phyloP scores from a whole-genome alignment of 1,139 yeast species.

The Debaryomycetaceae sp. region DNA sequence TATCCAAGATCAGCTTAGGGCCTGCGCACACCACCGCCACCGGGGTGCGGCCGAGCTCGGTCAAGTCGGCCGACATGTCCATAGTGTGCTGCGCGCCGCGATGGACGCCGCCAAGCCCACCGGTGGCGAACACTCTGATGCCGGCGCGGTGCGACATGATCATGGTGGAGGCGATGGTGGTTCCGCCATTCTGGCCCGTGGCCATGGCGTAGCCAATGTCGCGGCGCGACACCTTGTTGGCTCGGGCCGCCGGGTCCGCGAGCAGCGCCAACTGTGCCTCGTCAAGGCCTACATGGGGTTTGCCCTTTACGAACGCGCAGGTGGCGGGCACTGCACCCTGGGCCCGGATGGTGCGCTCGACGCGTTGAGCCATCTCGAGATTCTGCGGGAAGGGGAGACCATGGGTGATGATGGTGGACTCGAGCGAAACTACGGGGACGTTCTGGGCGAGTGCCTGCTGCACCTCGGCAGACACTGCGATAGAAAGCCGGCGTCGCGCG shows the following conservation, averaged over 20 bases:
- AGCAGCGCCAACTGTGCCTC: conserved; percentile 44
- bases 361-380: conserved; percentile 63
- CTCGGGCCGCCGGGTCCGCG: conserved; percentile 26
- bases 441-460: conserved; percentile 48
- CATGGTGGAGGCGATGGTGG: conserved; percentile 90
- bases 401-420: conserved; percentile 85
- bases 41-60: conserved; percentile 78
- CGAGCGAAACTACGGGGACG: conserved; percentile 72
- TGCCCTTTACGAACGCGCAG: conserved; percentile 70
- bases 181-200: conserved; percentile 65
- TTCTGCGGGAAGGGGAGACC: conserved; percentile 84
- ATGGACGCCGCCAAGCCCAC: conserved; percentile 93
- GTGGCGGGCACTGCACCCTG: conserved; percentile 84
- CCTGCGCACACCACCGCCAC: conserved; percentile 91
- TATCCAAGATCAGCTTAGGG: conserved; percentile 81
- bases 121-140: conserved; percentile 84
- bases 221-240: conserved; percentile 68
- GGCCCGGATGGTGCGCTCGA: conserved; percentile 56
- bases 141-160: conserved; percentile 73
- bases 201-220: conserved; percentile 78
- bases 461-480: conserved; percentile 51
- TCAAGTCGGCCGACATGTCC: conserved; percentile 86
- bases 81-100: conserved; percentile 69
- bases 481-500: no score
- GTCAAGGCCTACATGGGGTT: conserved; percentile 64